Evolutionary conservation across 1,139 yeast species (phyloP), one percentile per base, ranked within the genome.

Genomic region (Yamadazyma kanchanaburiensis): DNA sequence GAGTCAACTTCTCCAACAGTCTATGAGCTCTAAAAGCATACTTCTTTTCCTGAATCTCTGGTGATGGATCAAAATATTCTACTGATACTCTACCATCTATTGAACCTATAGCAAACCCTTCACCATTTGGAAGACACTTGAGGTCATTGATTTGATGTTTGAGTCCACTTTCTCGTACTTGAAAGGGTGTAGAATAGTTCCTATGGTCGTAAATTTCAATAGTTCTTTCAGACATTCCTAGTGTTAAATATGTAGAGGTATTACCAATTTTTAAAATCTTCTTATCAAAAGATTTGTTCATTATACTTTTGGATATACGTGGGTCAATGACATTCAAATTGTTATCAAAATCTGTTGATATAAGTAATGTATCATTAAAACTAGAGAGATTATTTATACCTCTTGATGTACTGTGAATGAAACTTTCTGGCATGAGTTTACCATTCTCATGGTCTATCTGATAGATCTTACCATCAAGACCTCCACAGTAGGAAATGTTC

Each of bases 1-100:
- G 74, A 16, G 64, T 58, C 21, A 42, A 37, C 31, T 58, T 56
- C 36, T 70, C 70, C 17, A 50, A 43, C 16, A 44, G 39, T 21
- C 95, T 60, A 53, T 89, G 96, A 43, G 95, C 84, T 47, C 87
- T 80, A 64, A 88, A 89, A 0, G 95, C 94, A 53, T 80, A 89
- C 32, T 66, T 57, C 5, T 55, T 51, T 10, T 44, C 43, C 39
- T 77, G 80, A 0, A 55, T 53, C 13, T 61, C 63, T 1, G 73
- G 70, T 0, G 70, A 51, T 3, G 73, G 65, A 33, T 80, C 76
- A 36, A 80, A 76, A 48, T 73, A 81, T 42, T 87, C 95, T 22
- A 89, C 74, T 0, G 94, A 82, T 0, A 86, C 91, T 26, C 95
- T 64, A 0, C 96, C 96, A 45, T 88, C 96, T 10, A 87, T 70